phyloP scores from a whole-genome alignment of 805 yeast species.

The Ascoidea tarda region DNA sequence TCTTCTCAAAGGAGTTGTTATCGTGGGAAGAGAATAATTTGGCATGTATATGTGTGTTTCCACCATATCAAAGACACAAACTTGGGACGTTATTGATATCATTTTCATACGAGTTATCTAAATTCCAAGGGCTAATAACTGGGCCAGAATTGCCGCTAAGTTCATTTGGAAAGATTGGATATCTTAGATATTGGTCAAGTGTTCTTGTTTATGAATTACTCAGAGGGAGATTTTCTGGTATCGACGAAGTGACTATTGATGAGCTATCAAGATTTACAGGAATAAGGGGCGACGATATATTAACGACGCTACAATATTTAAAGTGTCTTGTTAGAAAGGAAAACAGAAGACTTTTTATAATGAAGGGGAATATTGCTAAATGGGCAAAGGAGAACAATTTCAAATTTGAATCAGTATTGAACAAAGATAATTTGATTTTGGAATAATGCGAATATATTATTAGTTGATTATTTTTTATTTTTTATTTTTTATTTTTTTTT shows the following conservation, averaged over 20 bases:
- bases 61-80: constrained; percentile 74
- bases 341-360: not conserved
- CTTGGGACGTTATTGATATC: constrained; percentile 73
- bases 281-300: constrained; percentile 46
- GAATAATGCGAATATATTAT: not conserved
- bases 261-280: constrained; percentile 45
- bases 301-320: constrained; percentile 46
- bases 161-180: constrained; percentile 63
- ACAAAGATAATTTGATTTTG: not conserved
- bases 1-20: constrained; percentile 80
- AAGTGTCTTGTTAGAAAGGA: constrained; percentile 18
- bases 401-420: not conserved
- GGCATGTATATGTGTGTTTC: constrained; percentile 84
- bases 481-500: not conserved
- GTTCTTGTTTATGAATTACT: constrained; percentile 29
- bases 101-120: constrained; percentile 67
- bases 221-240: constrained; percentile 21
- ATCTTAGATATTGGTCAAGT: constrained; percentile 63
- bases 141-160: constrained; percentile 92
- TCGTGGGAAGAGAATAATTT: constrained; percentile 69
- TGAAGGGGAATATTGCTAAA: not conserved
- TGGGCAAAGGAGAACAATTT: constrained; percentile 1
- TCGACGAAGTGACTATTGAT: constrained; percentile 25
- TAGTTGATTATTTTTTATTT: not conserved
- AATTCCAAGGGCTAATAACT: constrained; percentile 46